Evolutionary conservation across 148 eudicot species (phyloP).

Genomic region (Rhododendron kiyosumense): DNA sequence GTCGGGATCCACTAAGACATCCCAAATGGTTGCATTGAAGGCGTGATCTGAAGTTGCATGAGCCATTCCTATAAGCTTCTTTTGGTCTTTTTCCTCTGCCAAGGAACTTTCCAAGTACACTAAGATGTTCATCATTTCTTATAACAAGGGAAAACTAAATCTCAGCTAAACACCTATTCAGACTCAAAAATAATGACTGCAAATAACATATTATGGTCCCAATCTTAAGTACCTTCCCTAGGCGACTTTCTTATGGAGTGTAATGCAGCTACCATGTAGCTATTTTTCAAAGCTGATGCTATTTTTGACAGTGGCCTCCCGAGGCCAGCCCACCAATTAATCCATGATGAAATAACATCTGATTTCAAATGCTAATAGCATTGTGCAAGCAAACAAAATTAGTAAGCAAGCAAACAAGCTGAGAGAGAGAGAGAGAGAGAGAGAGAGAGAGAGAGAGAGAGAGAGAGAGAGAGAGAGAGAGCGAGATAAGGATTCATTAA

Average conservation of each 20-base stretch:
- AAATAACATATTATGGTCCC: neutral
- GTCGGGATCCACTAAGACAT: constrained; percentile 93
- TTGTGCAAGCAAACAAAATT: neutral
- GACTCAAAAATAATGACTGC: neutral
- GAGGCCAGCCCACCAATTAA: constrained; percentile 91
- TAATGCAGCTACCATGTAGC: constrained; percentile 84
- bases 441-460: neutral
- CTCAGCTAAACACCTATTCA: neutral
- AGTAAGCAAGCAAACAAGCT: neutral
- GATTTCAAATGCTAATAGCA: neutral
- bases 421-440: neutral
- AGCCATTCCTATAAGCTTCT: constrained; percentile 94
- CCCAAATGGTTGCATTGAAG: constrained; percentile 98
- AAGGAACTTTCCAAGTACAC: constrained; percentile 73
- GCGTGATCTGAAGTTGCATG: constrained; percentile 33
- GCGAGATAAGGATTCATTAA: too few relatives aligned
- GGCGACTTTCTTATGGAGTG: constrained; percentile 57
- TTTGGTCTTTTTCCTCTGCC: constrained; percentile 63
- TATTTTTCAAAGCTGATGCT: constrained; percentile 21
- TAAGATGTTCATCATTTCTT: constrained; percentile 51
- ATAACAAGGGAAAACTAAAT: constrained; percentile 19
- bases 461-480: too few relatives aligned
- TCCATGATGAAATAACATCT: constrained; percentile 5
- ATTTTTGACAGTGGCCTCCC: constrained; percentile 82
- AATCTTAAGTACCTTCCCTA: constrained; percentile 53